Evolutionary conservation across 2,329 filamentous ascomycete genomes (phyloP), one percentile per base, ranked within the genome.

Genomic region (Colletotrichum tamarilloi): DNA sequence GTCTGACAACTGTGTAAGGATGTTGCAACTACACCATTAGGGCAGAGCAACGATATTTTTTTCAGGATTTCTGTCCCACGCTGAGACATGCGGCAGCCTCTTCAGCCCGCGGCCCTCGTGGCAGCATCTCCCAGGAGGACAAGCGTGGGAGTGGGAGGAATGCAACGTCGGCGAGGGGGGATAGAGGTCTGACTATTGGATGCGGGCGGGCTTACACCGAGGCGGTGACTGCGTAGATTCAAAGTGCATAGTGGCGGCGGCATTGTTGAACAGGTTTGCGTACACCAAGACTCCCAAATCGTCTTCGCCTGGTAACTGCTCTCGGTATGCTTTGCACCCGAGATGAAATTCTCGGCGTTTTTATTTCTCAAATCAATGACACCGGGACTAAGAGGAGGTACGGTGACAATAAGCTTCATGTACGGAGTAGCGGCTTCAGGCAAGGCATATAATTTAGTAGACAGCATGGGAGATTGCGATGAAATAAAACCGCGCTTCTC

Each of bases 81-180:
- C 60, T 56, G 67, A 71, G 71, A 73, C 66, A 71, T 70, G 60
- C 67, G 52, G 71, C 71, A 73, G 55, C 71, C 71, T 49, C 53
- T 66, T 68, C 65, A 72, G 69, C 65, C 69, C 69, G 28, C 38
- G 42, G 28, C 30, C 38, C 58, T 71, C 71, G 67, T 66, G 67
- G 49, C 56, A 62, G 62, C 55, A 73, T 64, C 42, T 49, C 70
- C 65, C 32, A 60, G 67, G 53, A 59, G 32, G 68, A 63, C 28
- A 46, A 16, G 35, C 0, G 16, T n/a, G 35, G 62, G n/a, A 22
- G 53, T 26, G 26, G 26, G 19, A 49, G 30, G 30, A 57, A 67
- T 72, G 68, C 63, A 46, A 58, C 65, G 58, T 59, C 30, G 64
- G 42, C 42, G 42, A 22, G 42, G 19, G 42, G 42, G 42, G 35